These are phyloP conservation scores for Cyclotella kingstonii DNA, from an alignment of 108 stramenopile species.

Conservation along the genomic window DNA sequence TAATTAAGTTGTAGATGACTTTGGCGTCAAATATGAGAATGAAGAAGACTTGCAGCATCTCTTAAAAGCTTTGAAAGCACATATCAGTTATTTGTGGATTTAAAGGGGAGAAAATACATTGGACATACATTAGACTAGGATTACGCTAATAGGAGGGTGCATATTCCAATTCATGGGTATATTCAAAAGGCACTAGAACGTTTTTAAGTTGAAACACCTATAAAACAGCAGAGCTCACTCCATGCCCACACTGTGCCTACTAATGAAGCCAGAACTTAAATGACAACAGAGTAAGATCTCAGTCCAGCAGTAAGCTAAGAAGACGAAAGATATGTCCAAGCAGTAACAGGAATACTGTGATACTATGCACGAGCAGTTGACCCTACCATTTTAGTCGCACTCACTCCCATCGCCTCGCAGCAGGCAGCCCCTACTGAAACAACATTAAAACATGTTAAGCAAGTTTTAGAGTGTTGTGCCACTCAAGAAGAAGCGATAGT, in stretches of 20 bases:
- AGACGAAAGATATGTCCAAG: conserved; percentile 24
- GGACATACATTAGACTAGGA: too few species aligned
- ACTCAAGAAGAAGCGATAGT: conserved; percentile 16
- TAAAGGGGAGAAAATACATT: too few species aligned
- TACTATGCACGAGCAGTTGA: too few species aligned
- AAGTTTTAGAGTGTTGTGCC: conserved; percentile 42
- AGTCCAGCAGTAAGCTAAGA: conserved; percentile 8
- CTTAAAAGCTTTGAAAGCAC: conserved; percentile 10
- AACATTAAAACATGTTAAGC: conserved; percentile 10
- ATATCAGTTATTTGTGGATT: conserved; percentile 50
- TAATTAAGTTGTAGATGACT: too few species aligned
- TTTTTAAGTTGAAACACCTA: conserved; percentile 14
- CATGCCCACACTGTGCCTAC: too few species aligned
- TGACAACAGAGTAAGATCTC: conserved; percentile 2
- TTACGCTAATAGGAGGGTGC: too few species aligned
- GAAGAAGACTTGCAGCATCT: too few species aligned
- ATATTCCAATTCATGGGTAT: too few species aligned
- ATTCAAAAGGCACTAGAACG: too few species aligned
- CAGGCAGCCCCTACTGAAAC: conserved; percentile 2
- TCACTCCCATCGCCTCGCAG: neutral
- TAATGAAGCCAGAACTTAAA: conserved; percentile 31
- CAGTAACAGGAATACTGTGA: conserved; percentile 37
- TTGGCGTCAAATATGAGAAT: too few species aligned
- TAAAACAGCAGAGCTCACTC: too few species aligned
- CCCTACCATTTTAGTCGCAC: neutral